Base-by-base conservation (phyloP, 2,329 filamentous ascomycete species). In the Fusarium setosum region DNA sequence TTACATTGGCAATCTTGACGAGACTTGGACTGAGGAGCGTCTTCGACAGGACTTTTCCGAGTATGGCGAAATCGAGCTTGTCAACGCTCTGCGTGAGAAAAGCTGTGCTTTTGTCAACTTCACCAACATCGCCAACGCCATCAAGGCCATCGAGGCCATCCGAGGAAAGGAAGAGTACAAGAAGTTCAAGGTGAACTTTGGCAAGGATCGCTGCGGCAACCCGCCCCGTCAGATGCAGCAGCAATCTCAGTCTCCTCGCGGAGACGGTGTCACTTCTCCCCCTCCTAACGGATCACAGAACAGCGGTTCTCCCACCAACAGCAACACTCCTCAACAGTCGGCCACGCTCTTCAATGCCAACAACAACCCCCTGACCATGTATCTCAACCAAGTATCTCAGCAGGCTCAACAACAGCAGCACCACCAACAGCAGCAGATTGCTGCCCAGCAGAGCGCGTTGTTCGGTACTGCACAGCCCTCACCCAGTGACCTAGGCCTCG, bases 41-140 rank as follows among this genome's bases (percentile, higher is more conserved):
- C 84, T 99, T 71, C 90, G 94, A 75, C 94, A 97, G 77, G 96
- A 99, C 80, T 99, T 99, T 78, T 92, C 94, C 31, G 95, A 98
- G 77, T 98, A 93, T 73, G 96, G 96, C 68, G 96, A 99, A 80
- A 98, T 99, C 74, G 96, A 99, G 81, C 84, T 99, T 66, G 94
- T 99, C 65, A 99, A 99, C 81, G 92, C 96, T 15, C 84, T 99
- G 61, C 91, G 96, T 53, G 96, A 99, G 84, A 99, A 99, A 89
- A 97, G 94, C 82, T 99, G 96, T 78, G 96, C 96, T 1, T 99
- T 99, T 77, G 96, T 99, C 77, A 99, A 99, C 83, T 99, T 99
- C 79, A 99, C 96, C 76, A 99, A 99, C 82, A 99, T 99, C 76
- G 96, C 96, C 75, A 99, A 99, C 73, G 96, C 96, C 49, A 99